Percentiles rank a stretch among this genome's conserved stretches.
phyloP scores from a whole-genome alignment of 495 filamentous ascomycete genomes.

The Baudoinia panamericana region DNA sequence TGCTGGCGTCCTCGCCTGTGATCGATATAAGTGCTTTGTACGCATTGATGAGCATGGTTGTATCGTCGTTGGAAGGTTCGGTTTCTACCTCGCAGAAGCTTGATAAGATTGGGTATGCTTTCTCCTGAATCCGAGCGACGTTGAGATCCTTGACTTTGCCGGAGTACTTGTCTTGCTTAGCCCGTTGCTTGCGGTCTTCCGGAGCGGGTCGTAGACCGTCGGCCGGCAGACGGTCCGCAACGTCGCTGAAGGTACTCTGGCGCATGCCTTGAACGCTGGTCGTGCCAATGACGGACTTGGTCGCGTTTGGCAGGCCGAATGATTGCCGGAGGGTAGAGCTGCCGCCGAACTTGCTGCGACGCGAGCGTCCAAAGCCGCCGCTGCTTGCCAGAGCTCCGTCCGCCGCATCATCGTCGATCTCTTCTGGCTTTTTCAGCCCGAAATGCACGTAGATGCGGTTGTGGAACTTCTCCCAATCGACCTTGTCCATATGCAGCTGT shows the following conservation, averaged over 20 bases:
- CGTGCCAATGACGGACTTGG: constrained; percentile 71
- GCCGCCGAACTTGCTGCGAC: constrained; percentile 35
- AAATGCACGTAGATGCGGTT: constrained; percentile 92
- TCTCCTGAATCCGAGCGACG: constrained; percentile 48
- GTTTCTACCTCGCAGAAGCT: constrained; percentile 60
- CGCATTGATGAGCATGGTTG: constrained; percentile 54
- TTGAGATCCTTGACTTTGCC: constrained; percentile 69
- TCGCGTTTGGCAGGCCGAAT: constrained; percentile 58
- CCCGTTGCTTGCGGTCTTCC: constrained; percentile 58
- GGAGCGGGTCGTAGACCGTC: constrained; percentile 33
- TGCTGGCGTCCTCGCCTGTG: constrained; percentile 48
- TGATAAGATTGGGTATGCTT: constrained; percentile 53
- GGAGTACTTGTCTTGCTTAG: constrained; percentile 67
- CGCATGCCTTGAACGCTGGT: constrained; percentile 43
- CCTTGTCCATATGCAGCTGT: constrained; percentile 64
- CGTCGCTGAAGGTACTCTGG: constrained; percentile 31
- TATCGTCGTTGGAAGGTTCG: constrained; percentile 51
- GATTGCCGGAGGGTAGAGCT: constrained; percentile 25
- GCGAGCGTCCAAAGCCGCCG: constrained; percentile 49
- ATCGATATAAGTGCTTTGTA: constrained; percentile 68
- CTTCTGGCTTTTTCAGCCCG: constrained; percentile 48
- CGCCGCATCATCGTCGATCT: constrained; percentile 22
- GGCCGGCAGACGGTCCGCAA: constrained; percentile 17
- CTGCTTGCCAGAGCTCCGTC: constrained; percentile 15
- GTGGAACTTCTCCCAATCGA: constrained; percentile 91